A percentile compares a stretch with the other conserved stretches of the same genome.
Evolutionary conservation across 768 basidiomycete species (phyloP).

Genomic region (Serendipita sp.): DNA sequence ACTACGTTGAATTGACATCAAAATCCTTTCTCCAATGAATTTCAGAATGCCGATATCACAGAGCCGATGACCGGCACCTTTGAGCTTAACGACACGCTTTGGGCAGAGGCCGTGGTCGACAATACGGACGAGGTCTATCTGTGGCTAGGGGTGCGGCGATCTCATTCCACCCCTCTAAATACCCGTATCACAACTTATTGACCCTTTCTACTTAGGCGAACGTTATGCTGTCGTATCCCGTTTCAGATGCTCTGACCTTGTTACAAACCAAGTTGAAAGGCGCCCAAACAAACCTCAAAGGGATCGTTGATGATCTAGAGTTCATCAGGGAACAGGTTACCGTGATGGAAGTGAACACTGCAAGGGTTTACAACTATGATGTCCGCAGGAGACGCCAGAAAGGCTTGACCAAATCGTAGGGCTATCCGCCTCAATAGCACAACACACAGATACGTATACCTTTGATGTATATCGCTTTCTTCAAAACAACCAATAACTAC

Average conservation of each 20-base stretch:
- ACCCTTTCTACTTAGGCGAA: conserved; percentile 48
- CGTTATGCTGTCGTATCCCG: conserved; percentile 89
- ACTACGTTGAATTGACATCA: conserved; percentile 22
- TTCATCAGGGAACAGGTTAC: conserved; percentile 90
- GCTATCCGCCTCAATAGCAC: neutral
- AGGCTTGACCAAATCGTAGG: neutral
- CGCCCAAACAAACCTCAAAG: conserved; percentile 48
- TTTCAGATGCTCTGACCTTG: conserved; percentile 58
- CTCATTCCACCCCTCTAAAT: neutral
- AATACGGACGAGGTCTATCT: conserved; percentile 80
- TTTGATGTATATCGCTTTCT: too few species aligned
- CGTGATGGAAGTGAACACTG: conserved; percentile 91
- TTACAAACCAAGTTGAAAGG: conserved; percentile 55
- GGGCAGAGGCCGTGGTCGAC: conserved; percentile 75
- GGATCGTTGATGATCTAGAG: conserved; percentile 74
- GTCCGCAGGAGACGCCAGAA: conserved; percentile 60
- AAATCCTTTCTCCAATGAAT: conserved; percentile 35
- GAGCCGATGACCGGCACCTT: conserved; percentile 64
- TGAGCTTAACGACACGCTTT: conserved; percentile 91
- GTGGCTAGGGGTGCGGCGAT: conserved; percentile 75
- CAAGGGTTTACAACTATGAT: conserved; percentile 92
- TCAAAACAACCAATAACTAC: too few species aligned
- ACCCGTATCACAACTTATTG: neutral
- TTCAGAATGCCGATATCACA: conserved; percentile 32
- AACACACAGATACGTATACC: neutral